Base-by-base conservation (phyloP, 164 flowering plant species). In the Vitis labrusca region DNA sequence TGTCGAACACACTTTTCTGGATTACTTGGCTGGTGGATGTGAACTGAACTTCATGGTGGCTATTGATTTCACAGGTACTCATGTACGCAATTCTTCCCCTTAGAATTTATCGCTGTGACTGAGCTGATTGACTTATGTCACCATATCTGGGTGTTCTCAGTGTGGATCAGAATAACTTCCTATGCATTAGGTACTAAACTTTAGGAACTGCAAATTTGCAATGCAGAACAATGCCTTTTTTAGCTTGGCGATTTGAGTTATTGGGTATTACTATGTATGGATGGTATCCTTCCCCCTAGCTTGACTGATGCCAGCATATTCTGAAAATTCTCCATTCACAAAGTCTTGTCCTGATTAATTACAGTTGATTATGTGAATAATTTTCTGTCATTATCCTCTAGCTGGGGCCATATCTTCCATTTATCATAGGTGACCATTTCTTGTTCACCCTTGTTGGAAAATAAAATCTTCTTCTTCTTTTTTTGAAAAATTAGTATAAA, bases 41-140 rank as follows among this genome's bases (percentile, higher is more conserved):
- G 90, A 90, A 69, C 73, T 92, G 66, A 92, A 83, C 77, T 89
- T 90, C 80, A 92, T 92, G 97, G 97, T 89, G 71, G 97, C 97
- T 56, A 65, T 92, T 77, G 97, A 92, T 83, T 92, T 88, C 77
- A 92, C 97, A 54, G 97, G 97, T 91, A 74, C 32, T 49, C 54
- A 75, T 70, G 23, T 30, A 19, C 37, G 53, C 44, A 57, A 57
- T 23, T 50, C 49, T 47, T 48, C 19, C 27, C 60, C 49, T 51
- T 52, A 47, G 50, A 52, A 52, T 14, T 10, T 30, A 30, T 48
- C 4, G 2, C 10, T 59, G 10, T 32, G 32, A 27, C 9, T 29
- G 30, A 64, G 10, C 16, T 17, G 12, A 64, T 14, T 32, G 15
- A 37, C 48, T 64, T 12, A 8, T 8, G 30, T 9, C 12, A 13